Evolutionary conservation across 371 early-diverging fungal genomes (phyloP).

Genomic region (Mortierella sp.): DNA sequence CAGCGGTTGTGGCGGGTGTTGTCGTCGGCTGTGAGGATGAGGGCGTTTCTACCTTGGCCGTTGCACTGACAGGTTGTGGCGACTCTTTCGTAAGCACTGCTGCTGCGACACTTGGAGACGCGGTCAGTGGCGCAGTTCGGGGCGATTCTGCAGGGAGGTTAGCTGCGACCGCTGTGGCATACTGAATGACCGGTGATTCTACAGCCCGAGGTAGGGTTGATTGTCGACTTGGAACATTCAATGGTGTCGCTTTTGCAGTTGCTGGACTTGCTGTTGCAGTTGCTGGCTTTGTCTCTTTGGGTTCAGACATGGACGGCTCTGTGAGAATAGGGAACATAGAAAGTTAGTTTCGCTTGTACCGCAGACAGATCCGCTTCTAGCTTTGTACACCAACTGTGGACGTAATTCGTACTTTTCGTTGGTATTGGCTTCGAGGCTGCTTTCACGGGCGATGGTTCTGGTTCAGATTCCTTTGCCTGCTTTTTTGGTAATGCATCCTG

Average conservation of each 20-base stretch:
- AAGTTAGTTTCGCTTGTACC: neutral
- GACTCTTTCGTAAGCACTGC: conserved; percentile 24
- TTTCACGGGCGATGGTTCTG: conserved; percentile 37
- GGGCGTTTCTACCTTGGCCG: conserved; percentile 19
- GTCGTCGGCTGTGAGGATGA: conserved; percentile 33
- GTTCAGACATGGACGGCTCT: conserved; percentile 40
- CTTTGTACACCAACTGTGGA: no score
- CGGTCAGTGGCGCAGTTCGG: conserved; percentile 10
- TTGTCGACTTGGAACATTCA: conserved; percentile 33
- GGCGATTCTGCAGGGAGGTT: conserved; percentile 32
- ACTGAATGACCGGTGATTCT: conserved; percentile 35
- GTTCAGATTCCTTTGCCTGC: conserved; percentile 56
- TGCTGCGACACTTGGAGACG: conserved; percentile 29
- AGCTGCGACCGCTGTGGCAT: conserved; percentile 47
- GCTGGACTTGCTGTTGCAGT: conserved; percentile 27
- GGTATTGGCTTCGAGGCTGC: conserved; percentile 24
- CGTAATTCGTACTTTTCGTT: conserved; percentile 33
- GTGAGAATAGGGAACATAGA: neutral
- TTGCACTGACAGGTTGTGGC: conserved; percentile 17
- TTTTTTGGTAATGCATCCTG: conserved; percentile 45
- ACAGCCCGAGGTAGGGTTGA: conserved; percentile 36
- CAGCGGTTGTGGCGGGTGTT: neutral
- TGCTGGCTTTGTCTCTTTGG: conserved; percentile 44
- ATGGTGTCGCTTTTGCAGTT: conserved; percentile 26
- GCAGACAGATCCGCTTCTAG: no score